Percentiles rank a stretch among this genome's conserved stretches.
phyloP scores from a whole-genome alignment of 2,329 filamentous ascomycete genomes.

The Trichoderma koningii region DNA sequence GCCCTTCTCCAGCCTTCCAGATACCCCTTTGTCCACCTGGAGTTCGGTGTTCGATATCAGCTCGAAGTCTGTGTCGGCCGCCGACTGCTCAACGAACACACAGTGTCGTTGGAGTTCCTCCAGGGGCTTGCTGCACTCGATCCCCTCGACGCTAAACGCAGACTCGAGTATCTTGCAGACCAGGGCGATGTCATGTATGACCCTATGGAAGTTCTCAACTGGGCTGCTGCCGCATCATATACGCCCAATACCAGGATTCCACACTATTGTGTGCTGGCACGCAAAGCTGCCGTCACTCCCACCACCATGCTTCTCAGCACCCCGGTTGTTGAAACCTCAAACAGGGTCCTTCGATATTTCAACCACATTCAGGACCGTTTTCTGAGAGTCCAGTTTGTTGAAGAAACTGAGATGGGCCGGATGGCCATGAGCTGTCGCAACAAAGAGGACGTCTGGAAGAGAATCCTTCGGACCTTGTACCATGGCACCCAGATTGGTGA shows the following conservation, averaged over 20 bases:
- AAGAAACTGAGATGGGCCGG: constrained; percentile 67
- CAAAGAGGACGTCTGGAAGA: constrained; percentile 71
- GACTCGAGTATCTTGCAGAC: constrained; percentile 75
- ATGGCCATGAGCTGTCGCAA: constrained; percentile 55
- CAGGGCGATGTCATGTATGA: constrained; percentile 63
- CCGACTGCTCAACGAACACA: constrained; percentile 74
- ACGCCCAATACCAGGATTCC: constrained; percentile 59
- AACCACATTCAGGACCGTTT: constrained; percentile 73
- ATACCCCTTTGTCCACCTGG: constrained; percentile 44
- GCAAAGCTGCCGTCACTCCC: constrained; percentile 79
- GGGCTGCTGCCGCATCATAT: constrained; percentile 52
- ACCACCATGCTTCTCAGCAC: constrained; percentile 78
- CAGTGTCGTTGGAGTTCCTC: constrained; percentile 68
- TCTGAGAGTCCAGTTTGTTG: constrained; percentile 83
- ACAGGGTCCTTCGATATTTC: constrained; percentile 79
- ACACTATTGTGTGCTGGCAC: constrained; percentile 71
- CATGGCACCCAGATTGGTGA: constrained; percentile 83
- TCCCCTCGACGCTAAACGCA: constrained; percentile 57
- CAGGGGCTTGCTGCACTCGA: constrained; percentile 53
- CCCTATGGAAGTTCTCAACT: constrained; percentile 70
- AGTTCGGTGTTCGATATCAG: constrained; percentile 81
- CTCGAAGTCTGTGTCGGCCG: constrained; percentile 91
- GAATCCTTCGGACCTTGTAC: constrained; percentile 69
- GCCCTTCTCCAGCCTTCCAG: constrained; percentile 35
- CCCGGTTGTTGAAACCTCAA: constrained; percentile 81